Evolutionary conservation across 2,329 filamentous ascomycete genomes (phyloP), one percentile per base, ranked within the genome.

Genomic region (Fusarium cyanostomum): DNA sequence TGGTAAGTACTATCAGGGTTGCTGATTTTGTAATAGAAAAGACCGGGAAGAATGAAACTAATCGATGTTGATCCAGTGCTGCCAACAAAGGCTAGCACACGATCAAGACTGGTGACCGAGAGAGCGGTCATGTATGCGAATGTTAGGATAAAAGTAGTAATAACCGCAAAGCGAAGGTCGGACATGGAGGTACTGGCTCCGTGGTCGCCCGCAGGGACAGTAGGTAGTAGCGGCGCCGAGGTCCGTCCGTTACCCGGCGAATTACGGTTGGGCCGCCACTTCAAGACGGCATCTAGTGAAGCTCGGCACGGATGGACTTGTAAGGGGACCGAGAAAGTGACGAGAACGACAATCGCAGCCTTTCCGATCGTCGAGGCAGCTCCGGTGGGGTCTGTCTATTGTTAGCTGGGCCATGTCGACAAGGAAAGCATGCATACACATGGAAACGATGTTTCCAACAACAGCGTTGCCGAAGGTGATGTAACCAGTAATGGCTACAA

Each of bases 21-120:
- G 11, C 92, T 96, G 59, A 99, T 98, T 78, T 98, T 98, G 80
- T 98, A 99, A 78, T 98, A 99, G 77, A 99, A 99, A 5, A 99
- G 79, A 0, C 95, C 95, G 0, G 95, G 95, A 1, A 99, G 84
- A 66, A 99, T 98, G 75, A 99, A 99, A 61, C 92, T 96, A 71
- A 99, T 99, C 60, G 92, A 92, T 0, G 95, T 99, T 48, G 90
- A 94, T 50, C 95, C 95, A 0, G 95, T 99, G 69, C 90, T 93
- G 33, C 95, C 95, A 10, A 99, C 95, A 69, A 97, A 99, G 0
- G 95, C 94, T 0, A 99, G 84, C 1, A 99, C 94, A 42, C 92
- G 90, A 73, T 97, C 94, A 4, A 99, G 84, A 11, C 90, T 95
- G 16, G 88, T 91, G 4, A 99, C 94, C 0, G 92, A 96, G 80